Conservation (phyloP, 2,329 filamentous ascomycete genomes). For the Dactylellina drechsleri region DNA sequence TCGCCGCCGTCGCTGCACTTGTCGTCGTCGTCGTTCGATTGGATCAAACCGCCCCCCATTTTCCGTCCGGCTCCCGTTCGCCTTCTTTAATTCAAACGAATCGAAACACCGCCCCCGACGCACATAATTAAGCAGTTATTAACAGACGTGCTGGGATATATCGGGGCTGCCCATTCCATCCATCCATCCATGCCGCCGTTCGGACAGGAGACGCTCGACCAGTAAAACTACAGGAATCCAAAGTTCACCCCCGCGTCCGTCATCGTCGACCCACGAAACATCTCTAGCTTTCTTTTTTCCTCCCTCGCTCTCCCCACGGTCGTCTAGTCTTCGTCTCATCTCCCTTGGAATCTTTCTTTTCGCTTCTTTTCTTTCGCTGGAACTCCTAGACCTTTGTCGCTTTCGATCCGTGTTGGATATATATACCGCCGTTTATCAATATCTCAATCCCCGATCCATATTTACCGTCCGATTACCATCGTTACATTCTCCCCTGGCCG, state of each 20-base stretch:
- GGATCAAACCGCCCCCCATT: constrained; percentile 33
- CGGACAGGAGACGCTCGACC: constrained; percentile 2
- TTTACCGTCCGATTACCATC: background rate
- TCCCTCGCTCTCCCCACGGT: background rate
- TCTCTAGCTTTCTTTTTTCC: background rate
- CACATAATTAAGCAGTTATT: too few relatives aligned
- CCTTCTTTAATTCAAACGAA: constrained; percentile 15
- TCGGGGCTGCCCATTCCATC: background rate
- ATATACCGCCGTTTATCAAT: constrained; percentile 20
- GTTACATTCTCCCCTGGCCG: background rate
- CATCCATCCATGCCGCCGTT: constrained; percentile 6
- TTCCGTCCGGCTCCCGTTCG: constrained; percentile 26
- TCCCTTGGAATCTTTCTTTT: constrained; percentile 8
- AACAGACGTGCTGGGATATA: too few relatives aligned
- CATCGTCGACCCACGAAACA: constrained; percentile 5
- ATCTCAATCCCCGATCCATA: constrained; percentile 17
- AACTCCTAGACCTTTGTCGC: constrained; percentile 20
- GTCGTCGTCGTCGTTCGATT: too few relatives aligned
- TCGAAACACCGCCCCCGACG: too few relatives aligned
- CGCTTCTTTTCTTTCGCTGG: constrained; percentile 13
- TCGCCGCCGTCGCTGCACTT: constrained; percentile 1
- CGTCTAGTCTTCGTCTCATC: background rate
- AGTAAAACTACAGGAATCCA: too few relatives aligned
- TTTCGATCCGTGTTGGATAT: constrained; percentile 18
- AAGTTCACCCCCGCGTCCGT: constrained; percentile 29